A percentile compares a stretch with the other conserved stretches of the same genome.
These are phyloP conservation scores for Chlorella sp. DNA, from an alignment of 139 green algal genomes.

Conservation along the genomic window DNA sequence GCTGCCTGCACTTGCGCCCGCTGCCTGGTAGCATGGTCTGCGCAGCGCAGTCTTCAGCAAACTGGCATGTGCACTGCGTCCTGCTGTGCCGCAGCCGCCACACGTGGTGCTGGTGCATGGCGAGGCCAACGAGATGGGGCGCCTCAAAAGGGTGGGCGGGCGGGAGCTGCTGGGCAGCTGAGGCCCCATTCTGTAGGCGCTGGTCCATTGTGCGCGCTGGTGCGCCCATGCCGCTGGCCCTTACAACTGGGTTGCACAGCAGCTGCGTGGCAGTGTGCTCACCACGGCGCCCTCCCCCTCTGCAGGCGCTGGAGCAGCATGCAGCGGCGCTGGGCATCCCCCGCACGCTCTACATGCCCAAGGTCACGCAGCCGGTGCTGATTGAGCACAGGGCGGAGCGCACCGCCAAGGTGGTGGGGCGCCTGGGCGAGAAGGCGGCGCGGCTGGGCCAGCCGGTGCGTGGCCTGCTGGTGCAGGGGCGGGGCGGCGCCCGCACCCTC, in stretches of 20 bases:
- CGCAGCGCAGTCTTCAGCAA: too few species aligned
- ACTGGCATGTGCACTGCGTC: too few species aligned
- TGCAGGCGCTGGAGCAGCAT: constrained; percentile 67
- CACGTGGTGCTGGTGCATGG: constrained; percentile 98
- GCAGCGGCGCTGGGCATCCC: constrained; percentile 54
- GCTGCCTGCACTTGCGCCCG: too few species aligned
- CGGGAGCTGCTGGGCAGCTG: too few species aligned
- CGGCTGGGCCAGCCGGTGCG: constrained; percentile 50
- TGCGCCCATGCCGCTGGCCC: too few species aligned
- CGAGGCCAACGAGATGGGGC: constrained; percentile 87
- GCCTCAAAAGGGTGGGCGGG: constrained; percentile 71
- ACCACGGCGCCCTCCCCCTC: too few species aligned
- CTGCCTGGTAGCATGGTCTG: too few species aligned
- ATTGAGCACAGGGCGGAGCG: constrained; percentile 74
- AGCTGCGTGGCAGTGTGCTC: too few species aligned
- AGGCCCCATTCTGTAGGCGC: too few species aligned
- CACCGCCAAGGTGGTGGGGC: constrained; percentile 68
- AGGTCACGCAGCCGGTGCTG: constrained; percentile 63
- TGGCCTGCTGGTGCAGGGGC: constrained; percentile 76
- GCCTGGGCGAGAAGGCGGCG: constrained; percentile 68
- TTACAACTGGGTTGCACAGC: too few species aligned
- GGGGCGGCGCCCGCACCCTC: constrained; percentile 62
- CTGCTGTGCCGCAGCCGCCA: constrained; percentile 50
- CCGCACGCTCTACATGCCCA: constrained; percentile 69
- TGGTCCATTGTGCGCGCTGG: too few species aligned